A percentile compares a stretch with the other conserved stretches of the same genome.
phyloP scores from a whole-genome alignment of 1,139 yeast genomes.

The Sugiyamaella sp. region DNA sequence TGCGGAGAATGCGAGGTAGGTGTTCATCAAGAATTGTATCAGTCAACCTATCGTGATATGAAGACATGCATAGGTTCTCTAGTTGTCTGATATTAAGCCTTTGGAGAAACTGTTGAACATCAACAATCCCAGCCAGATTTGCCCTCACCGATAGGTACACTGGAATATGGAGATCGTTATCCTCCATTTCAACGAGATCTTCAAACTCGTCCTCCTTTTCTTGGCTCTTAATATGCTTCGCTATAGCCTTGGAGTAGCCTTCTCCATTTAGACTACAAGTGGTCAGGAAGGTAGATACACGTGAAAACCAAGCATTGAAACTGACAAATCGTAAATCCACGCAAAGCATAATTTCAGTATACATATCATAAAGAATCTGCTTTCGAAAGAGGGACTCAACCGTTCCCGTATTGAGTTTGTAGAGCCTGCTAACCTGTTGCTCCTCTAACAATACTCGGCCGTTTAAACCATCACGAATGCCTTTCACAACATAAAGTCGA shows the following conservation, averaged over 20 bases:
- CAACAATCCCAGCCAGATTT: background rate
- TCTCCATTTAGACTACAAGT: constrained; percentile 5
- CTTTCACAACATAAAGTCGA: constrained; percentile 62
- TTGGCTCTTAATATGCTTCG: background rate
- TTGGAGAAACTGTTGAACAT: background rate
- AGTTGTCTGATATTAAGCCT: background rate
- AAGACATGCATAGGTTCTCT: background rate
- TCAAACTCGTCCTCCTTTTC: constrained; percentile 1
- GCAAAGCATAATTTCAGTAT: constrained; percentile 22
- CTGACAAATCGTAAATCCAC: constrained; percentile 15
- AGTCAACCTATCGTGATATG: background rate
- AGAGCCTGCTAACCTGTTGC: constrained; percentile 7
- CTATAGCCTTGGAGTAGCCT: background rate
- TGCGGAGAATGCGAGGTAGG: constrained; percentile 1
- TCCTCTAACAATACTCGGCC: constrained; percentile 17
- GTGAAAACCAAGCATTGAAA: constrained; percentile 1
- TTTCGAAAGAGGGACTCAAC: constrained; percentile 27
- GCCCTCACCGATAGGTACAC: constrained; percentile 3
- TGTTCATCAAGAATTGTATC: background rate
- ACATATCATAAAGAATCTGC: constrained; percentile 17
- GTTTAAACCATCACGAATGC: constrained; percentile 56
- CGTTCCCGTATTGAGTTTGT: constrained; percentile 21
- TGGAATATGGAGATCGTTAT: background rate
- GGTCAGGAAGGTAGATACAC: background rate
- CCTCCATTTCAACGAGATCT: background rate